Evolutionary conservation across 2,329 filamentous ascomycete species (phyloP), one percentile per base, ranked within the genome.

Genomic region (Piedraia hortae): DNA sequence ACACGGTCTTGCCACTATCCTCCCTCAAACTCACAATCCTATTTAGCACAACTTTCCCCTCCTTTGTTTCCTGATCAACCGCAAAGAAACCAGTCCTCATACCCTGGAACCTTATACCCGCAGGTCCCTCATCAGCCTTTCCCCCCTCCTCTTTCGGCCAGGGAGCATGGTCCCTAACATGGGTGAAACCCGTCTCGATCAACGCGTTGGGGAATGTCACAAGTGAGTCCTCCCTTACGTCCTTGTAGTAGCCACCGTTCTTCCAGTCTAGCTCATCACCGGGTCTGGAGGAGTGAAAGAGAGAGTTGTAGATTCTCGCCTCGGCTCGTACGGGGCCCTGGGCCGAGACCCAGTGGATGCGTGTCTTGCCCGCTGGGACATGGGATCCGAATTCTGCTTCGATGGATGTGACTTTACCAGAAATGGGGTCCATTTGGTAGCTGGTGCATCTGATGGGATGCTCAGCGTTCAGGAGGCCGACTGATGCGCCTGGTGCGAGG

Each of bases 21-120:
- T 90, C 80, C 52, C 89, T 89, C 38, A 91, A 47, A 21, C 71
- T 74, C 11, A 93, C 80, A 37, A 93, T 91, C 22, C 77, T 61
- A 50, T 93, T 93, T 14, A 93, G 50, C 21, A 93, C 62, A 31
- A 89, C 54, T 44, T 69, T 74, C n/a, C 75, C 72, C 14, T 63
- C 61, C 18, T 43, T 44, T 0, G 40, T 46, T 1, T 65, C 73
- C n/a, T 22, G 62, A 42, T 91, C 80, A 43, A 88, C 54, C 52
- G 65, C 65, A 48, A 85, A 85, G 42, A 88, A 90, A 6, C 70
- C 82, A 19, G 82, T 72, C 12, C 82, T 60, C 56, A 90, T 66
- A 2, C 66, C 82, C 54, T 93, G 82, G 57, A 93, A 93, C 21
- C 82, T 58, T 4, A 91, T 69, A 24, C 75, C 73, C 12, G 62